Base-by-base conservation (phyloP, 1,139 yeast species). In the Blastobotrys petasosporus region DNA sequence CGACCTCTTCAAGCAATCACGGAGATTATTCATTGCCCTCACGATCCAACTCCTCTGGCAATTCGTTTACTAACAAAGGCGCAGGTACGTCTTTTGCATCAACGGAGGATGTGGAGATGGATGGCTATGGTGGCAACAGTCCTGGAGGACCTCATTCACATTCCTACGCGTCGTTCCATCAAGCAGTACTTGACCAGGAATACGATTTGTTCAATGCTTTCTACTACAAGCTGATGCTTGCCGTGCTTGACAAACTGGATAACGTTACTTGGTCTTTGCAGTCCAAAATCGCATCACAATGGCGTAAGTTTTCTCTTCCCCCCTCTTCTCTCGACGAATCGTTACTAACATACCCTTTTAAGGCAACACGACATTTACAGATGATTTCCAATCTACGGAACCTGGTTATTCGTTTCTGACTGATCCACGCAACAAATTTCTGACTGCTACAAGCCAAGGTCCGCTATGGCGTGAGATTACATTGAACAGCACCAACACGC, bases 231-330 rank as follows among this genome's bases (percentile, higher is more conserved):
- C 13, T 42, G 30, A 32, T 42, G 11, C 7, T 13, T 15, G 17
- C 30, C 11, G 37, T 36, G 23, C 12, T 42, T 10, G 40, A 32
- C 23, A 32, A 23, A 25, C 32, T 42, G 5, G 40, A 33, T 31
- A 32, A 37, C 10, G 33, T 37, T 5, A 42, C 38, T 10, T 42
- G 41, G 45, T 31, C 31, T 8, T 28, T 32, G 29, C 97, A 92
- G 70, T 77, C 92, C 55, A 97, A 92, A 69, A 97, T 90, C 46
- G 77, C 85, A 51, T 82, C 86, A 47, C 96, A 88, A 66, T 90
- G 87, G 65, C 97, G 97, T 56, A 84, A 83, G 68, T 17, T 9
- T 12, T 7, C 17, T 12, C 13, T 5, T 4, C 11, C 32, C 32
- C 5, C 11, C 13, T 20, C 25, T 20, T 20, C 6, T 20, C 7